A percentile compares a stretch with the other conserved stretches of the same genome.
Conservation (phyloP, 208 protist genomes). For the Leishmania major region DNA sequence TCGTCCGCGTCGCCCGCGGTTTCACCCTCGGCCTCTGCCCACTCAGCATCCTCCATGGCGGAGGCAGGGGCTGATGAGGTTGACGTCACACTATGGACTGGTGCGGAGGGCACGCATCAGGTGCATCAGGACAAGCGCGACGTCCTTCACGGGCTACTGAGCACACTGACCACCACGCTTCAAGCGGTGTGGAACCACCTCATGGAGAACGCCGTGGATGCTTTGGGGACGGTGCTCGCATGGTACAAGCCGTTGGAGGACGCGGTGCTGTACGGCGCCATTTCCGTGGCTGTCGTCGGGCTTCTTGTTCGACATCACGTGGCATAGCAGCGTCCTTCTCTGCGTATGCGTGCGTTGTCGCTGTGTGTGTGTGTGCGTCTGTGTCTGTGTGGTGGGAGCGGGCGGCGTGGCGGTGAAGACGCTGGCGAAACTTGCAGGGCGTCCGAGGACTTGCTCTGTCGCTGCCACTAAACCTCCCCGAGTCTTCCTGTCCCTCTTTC, state of each 20-base stretch:
- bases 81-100: background rate
- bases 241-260: constrained; percentile 31
- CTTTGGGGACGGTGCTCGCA: constrained; percentile 15
- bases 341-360: background rate
- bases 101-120: background rate
- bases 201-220: background rate
- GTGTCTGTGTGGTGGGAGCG: background rate
- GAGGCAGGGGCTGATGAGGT: background rate
- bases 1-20: background rate
- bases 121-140: background rate
- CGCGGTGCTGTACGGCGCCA: constrained; percentile 27
- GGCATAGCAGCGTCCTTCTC: constrained; percentile 3
- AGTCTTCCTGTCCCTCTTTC: background rate
- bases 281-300: constrained; percentile 36
- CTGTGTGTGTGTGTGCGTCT: constrained; percentile 1
- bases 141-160: background rate
- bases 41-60: background rate
- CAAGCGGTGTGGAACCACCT: background rate
- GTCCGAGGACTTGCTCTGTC: constrained; percentile 1
- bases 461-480: background rate
- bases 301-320: constrained; percentile 56
- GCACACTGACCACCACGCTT: background rate
- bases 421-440: too few relatives aligned
- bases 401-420: background rate
- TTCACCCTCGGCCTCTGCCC: background rate